phyloP scores from a whole-genome alignment of 2,329 filamentous ascomycete genomes.

The Fusarium proliferatum region DNA sequence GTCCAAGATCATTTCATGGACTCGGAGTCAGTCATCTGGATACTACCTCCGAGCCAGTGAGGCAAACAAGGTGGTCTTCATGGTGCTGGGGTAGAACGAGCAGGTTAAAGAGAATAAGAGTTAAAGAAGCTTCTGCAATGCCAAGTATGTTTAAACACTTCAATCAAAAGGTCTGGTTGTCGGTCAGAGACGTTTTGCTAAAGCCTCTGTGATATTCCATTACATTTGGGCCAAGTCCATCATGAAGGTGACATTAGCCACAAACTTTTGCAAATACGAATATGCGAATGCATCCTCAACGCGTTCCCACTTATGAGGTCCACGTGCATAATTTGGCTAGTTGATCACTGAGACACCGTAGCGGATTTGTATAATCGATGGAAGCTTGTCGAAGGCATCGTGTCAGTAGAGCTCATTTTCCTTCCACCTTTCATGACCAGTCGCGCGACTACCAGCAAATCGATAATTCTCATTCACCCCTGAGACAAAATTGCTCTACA shows the following conservation, averaged over 20 bases:
- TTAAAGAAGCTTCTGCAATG: background rate
- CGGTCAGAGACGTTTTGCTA: background rate
- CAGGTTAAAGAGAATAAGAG: background rate
- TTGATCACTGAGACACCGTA: background rate
- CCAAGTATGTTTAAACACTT: background rate
- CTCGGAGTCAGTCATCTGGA: background rate
- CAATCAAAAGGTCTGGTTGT: rapidly evolving
- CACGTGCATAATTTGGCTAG: too few relatives aligned
- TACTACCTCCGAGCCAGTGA: background rate
- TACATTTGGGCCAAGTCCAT: background rate
- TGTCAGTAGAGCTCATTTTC: background rate
- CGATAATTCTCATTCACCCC: background rate
- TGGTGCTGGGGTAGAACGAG: background rate
- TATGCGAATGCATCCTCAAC: background rate
- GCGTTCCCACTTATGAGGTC: background rate
- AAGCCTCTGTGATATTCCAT: rapidly evolving
- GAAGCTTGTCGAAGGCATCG: background rate
- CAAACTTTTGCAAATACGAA: background rate
- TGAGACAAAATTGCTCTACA: background rate
- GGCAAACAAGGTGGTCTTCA: background rate
- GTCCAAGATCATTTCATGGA: background rate
- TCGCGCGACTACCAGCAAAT: background rate
- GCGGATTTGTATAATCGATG: background rate
- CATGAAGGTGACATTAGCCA: background rate
- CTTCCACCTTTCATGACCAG: background rate